Base-by-base conservation (phyloP, 768 basidiomycete species). In the Xerocomus potaroensis region DNA sequence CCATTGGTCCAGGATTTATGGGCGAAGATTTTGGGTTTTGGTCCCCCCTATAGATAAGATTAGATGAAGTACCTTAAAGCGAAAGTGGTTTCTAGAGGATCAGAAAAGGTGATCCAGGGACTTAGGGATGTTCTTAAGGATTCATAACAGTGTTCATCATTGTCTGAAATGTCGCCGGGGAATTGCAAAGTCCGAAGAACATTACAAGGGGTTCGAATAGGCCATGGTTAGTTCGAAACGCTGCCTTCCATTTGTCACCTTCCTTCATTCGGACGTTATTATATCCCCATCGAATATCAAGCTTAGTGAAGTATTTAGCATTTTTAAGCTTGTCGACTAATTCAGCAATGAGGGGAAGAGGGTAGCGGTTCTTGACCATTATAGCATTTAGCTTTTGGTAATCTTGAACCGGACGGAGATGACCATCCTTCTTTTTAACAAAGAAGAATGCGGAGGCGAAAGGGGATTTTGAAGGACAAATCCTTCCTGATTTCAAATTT, bases 401-500 rank as follows among this genome's bases (percentile, higher is more conserved):
- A 16, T 40, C 27, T 7, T 40, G 39, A 2, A 40, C 27, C 4
- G 39, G 39, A 4, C 6, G 27, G 1, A 27, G 16, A 6, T 12
- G 2, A 8, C 39, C 27, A 40, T 40, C 27, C 18, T 40, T 40
- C 39, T 40, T 40, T 21, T 40, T 35, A 19, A 35, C 34, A 19
- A 40, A 40, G 38, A 16, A 27, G 39, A 40, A 19, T 5, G 34
- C 18, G 7, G 34, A 35, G 1, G 27, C 39, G 19, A 40, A 40
- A 4, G 27, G 39, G 5, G 27, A 40, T 16, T 40, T 40, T 2
- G 39, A 40, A 4, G 26, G 39, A 27, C n/a, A 16, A 27, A 40
- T 40, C 5, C 27, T 4, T 11, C 39, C 39, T 18, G 47, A 57
- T 0, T 5, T 19, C 0, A 63, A 44, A 9, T 61, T 56, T 22